Evolutionary conservation across 495 filamentous ascomycete genomes (phyloP), one percentile per base, ranked within the genome.

Genomic region (Daldinia decipiens): DNA sequence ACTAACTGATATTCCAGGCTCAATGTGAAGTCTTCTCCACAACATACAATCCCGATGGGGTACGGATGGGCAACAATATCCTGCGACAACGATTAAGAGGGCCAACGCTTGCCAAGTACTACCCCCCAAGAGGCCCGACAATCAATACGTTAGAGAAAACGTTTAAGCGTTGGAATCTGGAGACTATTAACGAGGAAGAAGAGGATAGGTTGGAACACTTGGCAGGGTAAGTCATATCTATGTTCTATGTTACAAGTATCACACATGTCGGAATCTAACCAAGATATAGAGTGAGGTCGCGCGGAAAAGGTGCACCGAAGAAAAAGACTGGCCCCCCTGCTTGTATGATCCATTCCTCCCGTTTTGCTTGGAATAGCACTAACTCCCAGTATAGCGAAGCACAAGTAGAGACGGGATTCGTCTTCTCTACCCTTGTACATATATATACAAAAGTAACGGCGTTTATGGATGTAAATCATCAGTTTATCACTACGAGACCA

Each of bases 1-100:
- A 24, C 38, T 60, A 77, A 19, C 70, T 68, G 19, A 45, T n/a
- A 3, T 53, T 59, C 54, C 62, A 97, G 95, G 87, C 88, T 71
- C 93, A 93, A 89, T 96, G 92, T 84, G 88, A 89, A 78, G 89
- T 99, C 79, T 99, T 99, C 85, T 89, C 88, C 53, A 89, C 89
- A 27, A 97, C 92, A 52, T 98, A 88, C 85, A 99, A 99, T 81
- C 95, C 95, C 12, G 83, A 90, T 29, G 80, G 89, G 65, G 78
- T 90, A 61, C 91, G 95, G 70, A 86, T 91, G 47, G 95, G 95
- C 68, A 97, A 93, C 82, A 94, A 93, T 76, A 83, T 98, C 72
- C 84, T 99, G 43, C 90, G 94, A 70, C 90, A 97, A 77, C 87
- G 93, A 65, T 84, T 98, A 31, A 87, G 85, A 69, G 95, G 95